Evolutionary conservation across 352 stramenopile genomes (phyloP), one percentile per base, ranked within the genome.

Genomic region (Phytophthora citrophthora): DNA sequence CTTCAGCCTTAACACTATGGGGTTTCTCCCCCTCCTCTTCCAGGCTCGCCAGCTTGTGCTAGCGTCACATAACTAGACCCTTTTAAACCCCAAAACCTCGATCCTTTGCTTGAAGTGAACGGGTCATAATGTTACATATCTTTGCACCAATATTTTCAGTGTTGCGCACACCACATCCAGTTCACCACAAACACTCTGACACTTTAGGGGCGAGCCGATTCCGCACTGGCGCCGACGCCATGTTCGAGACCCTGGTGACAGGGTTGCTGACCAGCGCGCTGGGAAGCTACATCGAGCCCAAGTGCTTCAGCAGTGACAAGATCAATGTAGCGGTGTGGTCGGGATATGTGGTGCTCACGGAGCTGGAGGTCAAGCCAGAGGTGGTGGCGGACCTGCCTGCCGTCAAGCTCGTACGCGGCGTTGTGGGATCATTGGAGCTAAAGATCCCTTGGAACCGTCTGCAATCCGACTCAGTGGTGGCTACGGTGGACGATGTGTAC

Each of bases 381-480:
- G 75, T 90, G 49, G 59, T 94, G 43, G 82, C 73, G 27, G 72
- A 88, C 9, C 51, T 86, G 39, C 84, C 82, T 16, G 79, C 86
- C 24, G 54, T 95, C 44, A 72, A 73, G 23, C 78, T 96, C 26
- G 82, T 93, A 54, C 86, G 88, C 43, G 88, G 88, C 46, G 74
- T 96, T 41, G 71, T 92, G 18, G 87, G 87, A 52, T 93, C 83
- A n/a, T 76, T 96, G 46, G 88, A 94, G 70, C 86, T 96, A 64
- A 94, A 94, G 69, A 96, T 96, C 61, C 88, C 88, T 51, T 96
- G 88, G 88, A 96, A 96, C 56, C 85, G 87, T 5, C 74, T 96
- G 49, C 83, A 94, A 44, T 94, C 83, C 41, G 88, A 96, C 70
- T 95, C 88, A 39, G 86, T 96, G 27, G 79, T 95, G 34, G 78